A percentile compares a stretch with the other conserved stretches of the same genome.
Conservation (phyloP, 2,329 filamentous ascomycete genomes). For the Neopestalotiopsis sp. region DNA sequence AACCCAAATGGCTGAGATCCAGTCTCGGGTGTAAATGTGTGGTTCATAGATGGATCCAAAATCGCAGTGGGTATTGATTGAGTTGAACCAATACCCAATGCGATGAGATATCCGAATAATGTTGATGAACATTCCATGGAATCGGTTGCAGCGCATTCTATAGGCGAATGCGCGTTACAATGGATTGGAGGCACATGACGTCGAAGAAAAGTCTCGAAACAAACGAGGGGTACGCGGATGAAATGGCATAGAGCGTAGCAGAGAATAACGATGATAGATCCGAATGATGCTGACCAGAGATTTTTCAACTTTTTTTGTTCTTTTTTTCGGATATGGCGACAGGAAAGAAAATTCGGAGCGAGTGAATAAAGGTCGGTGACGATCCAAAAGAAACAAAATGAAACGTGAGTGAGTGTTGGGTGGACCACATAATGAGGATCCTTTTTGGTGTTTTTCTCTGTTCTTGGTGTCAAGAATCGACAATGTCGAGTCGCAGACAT, state of each 20-base stretch:
- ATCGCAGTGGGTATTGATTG: no score
- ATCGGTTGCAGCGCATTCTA: no score
- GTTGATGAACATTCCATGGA: no score
- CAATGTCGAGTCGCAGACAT: background rate
- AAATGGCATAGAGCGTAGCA: background rate
- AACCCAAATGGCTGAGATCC: background rate
- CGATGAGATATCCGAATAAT: no score
- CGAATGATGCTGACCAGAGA: background rate
- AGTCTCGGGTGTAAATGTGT: background rate
- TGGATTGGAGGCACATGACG: background rate
- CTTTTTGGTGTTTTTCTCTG: constrained; percentile 7
- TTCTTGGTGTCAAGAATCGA: background rate
- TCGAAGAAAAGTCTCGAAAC: background rate
- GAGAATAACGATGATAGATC: background rate
- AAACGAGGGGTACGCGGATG: background rate
- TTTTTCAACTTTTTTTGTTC: background rate
- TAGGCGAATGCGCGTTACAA: background rate
- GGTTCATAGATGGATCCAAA: background rate
- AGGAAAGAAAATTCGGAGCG: constrained; percentile 25
- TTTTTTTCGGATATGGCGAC: background rate
- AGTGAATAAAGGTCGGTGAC: constrained; percentile 32
- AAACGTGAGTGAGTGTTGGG: constrained; percentile 9
- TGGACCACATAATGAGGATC: background rate
- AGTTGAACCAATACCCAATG: no score
- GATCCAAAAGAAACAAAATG: background rate